Conservation (phyloP, 1,139 yeast species). For the Pichia terricola region DNA sequence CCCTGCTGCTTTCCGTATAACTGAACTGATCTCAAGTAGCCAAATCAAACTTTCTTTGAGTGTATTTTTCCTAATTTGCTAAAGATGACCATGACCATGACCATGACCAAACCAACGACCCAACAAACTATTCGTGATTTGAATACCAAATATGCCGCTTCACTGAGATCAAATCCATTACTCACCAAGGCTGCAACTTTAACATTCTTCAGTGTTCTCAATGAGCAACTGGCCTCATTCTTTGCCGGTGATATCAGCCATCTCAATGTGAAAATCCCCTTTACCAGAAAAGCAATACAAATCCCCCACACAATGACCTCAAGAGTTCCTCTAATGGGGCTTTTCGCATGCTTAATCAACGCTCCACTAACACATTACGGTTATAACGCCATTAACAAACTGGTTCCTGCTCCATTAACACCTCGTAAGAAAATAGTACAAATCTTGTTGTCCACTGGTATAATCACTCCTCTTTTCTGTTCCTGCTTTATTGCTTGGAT, state of each 20-base stretch:
- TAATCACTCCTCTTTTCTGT: slow-evolving; percentile 57
- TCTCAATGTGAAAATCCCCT: slow-evolving; percentile 4
- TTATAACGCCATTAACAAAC: slow-evolving; percentile 37
- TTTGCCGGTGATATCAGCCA: slow-evolving; percentile 32
- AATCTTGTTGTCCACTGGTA: slow-evolving; percentile 47
- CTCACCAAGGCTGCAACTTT: slow-evolving; percentile 54
- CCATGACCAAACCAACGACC: too few relatives aligned
- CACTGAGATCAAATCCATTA: slow-evolving; percentile 32
- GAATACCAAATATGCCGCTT: slow-evolving; percentile 3
- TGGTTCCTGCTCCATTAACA: slow-evolving; percentile 34
- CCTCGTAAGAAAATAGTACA: slow-evolving; percentile 41
- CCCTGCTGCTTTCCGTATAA: too few relatives aligned
- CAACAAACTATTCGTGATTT: not conserved
- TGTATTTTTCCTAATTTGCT: too few relatives aligned
- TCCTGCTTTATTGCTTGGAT: slow-evolving; percentile 50
- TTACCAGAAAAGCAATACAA: slow-evolving; percentile 7
- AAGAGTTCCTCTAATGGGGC: slow-evolving; percentile 55
- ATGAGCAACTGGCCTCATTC: slow-evolving; percentile 48
- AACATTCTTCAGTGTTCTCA: slow-evolving; percentile 45
- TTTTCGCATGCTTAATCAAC: slow-evolving; percentile 59
- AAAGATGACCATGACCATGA: too few relatives aligned
- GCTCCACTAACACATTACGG: slow-evolving; percentile 70
- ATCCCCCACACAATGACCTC: slow-evolving; percentile 34
- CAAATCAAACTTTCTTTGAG: too few relatives aligned
- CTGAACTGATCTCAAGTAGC: too few relatives aligned